Evolutionary conservation across 2,329 filamentous ascomycete species (phyloP).

Genomic region (Hypoxylon sp.): DNA sequence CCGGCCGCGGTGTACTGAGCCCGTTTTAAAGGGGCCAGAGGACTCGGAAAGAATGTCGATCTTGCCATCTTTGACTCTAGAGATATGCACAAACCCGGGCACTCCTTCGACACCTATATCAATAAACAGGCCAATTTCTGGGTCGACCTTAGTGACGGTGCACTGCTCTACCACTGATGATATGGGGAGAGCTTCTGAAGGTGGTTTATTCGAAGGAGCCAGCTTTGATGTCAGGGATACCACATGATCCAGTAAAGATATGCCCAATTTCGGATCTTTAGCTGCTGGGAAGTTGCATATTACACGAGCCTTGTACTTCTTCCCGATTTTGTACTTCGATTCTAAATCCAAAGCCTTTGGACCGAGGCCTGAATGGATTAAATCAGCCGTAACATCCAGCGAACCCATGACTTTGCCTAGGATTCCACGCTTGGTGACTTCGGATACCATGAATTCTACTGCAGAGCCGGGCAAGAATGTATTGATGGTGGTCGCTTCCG

Average conservation of each 20-base stretch:
- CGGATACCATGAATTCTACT: slow-evolving; percentile 85
- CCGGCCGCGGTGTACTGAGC: slow-evolving; percentile 83
- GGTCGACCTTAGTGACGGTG: slow-evolving; percentile 83
- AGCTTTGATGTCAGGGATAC: slow-evolving; percentile 70
- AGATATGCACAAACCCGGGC: slow-evolving; percentile 94
- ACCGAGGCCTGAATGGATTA: slow-evolving; percentile 87
- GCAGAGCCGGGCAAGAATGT: slow-evolving; percentile 93
- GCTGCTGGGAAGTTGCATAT: slow-evolving; percentile 88
- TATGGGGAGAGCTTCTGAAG: slow-evolving; percentile 74
- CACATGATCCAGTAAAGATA: slow-evolving; percentile 91
- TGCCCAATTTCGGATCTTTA: slow-evolving; percentile 85
- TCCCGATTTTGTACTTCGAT: slow-evolving; percentile 84
- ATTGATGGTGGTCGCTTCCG: slow-evolving; percentile 87
- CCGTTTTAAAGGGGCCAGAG: slow-evolving; percentile 83
- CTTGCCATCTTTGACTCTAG: slow-evolving; percentile 89
- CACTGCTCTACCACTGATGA: slow-evolving; percentile 84
- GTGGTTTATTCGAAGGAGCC: slow-evolving; percentile 60
- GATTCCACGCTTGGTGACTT: slow-evolving; percentile 81
- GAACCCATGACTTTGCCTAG: slow-evolving; percentile 92
- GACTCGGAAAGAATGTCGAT: slow-evolving; percentile 84
- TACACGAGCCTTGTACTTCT: slow-evolving; percentile 87
- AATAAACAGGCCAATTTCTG: slow-evolving; percentile 85
- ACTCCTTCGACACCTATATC: slow-evolving; percentile 77
- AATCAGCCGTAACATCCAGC: slow-evolving; percentile 89
- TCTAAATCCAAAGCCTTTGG: slow-evolving; percentile 78